Percentiles rank a stretch among this genome's conserved stretches.
Conservation (phyloP, 2,329 filamentous ascomycete genomes). For the Trichothecium sympodiale region DNA sequence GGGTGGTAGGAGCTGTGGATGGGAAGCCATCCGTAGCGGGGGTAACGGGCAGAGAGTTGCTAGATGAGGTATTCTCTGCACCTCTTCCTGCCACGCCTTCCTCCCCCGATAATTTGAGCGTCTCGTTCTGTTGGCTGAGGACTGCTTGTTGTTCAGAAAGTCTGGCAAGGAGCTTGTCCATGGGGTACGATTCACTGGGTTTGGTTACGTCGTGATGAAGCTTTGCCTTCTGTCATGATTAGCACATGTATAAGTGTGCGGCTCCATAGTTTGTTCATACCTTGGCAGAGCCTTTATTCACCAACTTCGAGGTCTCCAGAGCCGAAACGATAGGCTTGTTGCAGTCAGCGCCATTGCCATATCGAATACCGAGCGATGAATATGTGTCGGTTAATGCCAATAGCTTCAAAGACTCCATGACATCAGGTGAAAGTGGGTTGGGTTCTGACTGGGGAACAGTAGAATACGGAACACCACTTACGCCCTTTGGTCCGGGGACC, state of each 20-base stretch:
- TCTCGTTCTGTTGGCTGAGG: conserved; percentile 45
- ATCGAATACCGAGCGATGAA: no score
- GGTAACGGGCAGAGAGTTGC: conserved; percentile 51
- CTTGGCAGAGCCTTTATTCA: conserved; percentile 37
- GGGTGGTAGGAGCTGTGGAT: conserved; percentile 35
- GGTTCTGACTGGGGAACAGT: background rate
- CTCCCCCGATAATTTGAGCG: conserved; percentile 28
- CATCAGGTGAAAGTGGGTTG: background rate
- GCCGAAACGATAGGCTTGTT: conserved; percentile 26
- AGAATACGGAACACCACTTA: background rate
- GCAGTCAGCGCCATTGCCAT: no score
- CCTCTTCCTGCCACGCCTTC: conserved; percentile 23
- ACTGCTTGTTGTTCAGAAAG: conserved; percentile 59
- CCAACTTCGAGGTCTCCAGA: conserved; percentile 35
- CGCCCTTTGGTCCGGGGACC: no score
- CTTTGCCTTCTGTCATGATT: conserved; percentile 33
- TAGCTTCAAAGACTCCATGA: no score
- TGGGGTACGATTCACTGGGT: conserved; percentile 33
- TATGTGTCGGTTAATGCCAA: no score
- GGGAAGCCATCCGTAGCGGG: conserved; percentile 46
- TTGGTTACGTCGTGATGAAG: conserved; percentile 29
- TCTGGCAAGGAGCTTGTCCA: conserved; percentile 65
- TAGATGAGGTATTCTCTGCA: conserved; percentile 39
- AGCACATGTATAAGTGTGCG: background rate
- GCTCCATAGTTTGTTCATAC: conserved; percentile 15